phyloP scores from a whole-genome alignment of 1,139 yeast species.

The Kodamaea arcana region DNA sequence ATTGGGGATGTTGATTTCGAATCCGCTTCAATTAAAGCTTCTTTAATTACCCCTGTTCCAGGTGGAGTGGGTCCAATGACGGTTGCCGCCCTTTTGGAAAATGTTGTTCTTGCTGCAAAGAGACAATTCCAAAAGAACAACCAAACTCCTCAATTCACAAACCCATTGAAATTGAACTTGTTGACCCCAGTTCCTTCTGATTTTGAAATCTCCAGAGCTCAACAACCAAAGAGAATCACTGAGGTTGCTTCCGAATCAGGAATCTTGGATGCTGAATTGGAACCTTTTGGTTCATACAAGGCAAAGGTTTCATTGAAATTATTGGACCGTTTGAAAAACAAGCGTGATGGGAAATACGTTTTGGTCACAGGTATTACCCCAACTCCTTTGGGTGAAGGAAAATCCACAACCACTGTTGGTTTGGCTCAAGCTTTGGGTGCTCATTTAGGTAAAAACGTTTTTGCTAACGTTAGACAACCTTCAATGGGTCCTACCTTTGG shows the following conservation, averaged over 20 bases:
- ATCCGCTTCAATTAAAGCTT: constrained; percentile 61
- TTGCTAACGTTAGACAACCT: constrained; percentile 97
- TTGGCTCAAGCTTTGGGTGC: constrained; percentile 96
- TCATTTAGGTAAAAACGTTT: constrained; percentile 77
- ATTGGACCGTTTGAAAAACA: constrained; percentile 63
- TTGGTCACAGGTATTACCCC: constrained; percentile 98
- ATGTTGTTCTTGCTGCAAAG: constrained; percentile 81
- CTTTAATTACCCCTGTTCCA: constrained; percentile 91
- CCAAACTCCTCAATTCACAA: constrained; percentile 47
- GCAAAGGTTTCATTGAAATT: constrained; percentile 82
- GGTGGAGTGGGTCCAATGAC: constrained; percentile 99
- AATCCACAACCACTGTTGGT: constrained; percentile 95
- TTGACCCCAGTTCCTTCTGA: constrained; percentile 89
- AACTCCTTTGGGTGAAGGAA: constrained; percentile 98
- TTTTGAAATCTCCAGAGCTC: constrained; percentile 86
- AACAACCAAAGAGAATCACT: constrained; percentile 78
- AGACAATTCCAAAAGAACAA: constrained; percentile 41
- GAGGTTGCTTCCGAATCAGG: constrained; percentile 85
- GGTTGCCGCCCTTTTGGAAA: constrained; percentile 89
- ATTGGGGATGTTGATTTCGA: constrained; percentile 93
- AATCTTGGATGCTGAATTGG: constrained; percentile 75
- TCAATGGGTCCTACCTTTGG: constrained; percentile 99
- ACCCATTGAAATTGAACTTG: constrained; percentile 63
- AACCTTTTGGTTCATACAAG: constrained; percentile 87
- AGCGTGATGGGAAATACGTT: constrained; percentile 81